Base-by-base conservation (phyloP, 2,329 filamentous ascomycete genomes). In the Hypoxylon sp. region DNA sequence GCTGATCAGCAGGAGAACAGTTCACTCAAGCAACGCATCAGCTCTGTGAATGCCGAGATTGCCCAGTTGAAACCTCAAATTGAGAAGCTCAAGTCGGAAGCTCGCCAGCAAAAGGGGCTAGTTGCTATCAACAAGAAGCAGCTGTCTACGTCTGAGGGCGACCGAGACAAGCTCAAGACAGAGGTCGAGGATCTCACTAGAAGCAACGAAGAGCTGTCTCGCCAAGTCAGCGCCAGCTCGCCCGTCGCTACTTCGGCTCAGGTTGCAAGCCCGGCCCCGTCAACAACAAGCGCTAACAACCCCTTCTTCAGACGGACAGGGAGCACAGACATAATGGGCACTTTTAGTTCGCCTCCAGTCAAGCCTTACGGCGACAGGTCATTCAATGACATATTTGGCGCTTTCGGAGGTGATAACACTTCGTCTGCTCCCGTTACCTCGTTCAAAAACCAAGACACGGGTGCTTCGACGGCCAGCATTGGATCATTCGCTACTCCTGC, bases 81-180 rank as follows among this genome's bases (percentile, higher is more conserved):
- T 48, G 95, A 99, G 73, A 98, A 97, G 79, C 83, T 96, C 68
- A 92, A 90, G 73, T 91, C 89, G 10, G 92, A 97, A 67, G 92
- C 92, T 21, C 88, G 95, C 37, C 95, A 98, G 74, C 93, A 98
- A 72, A 98, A 96, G 78, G 95, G 95, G 15, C 82, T 98, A 64
- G 94, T 96, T 24, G 93, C 95, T 38, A 99, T 99, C 78, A 97
- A 97, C 78, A 98, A 96, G 82, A 99, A 99, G 79, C 95, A 99
- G 77, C 80, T 98, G 58, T 86, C 89, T 29, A 97, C 93, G 0
- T 91, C 89, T 55, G 95, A 99, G 74, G 85, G 85, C 43, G 94
- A 98, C 73, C 86, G 91, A 26, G 94, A 98, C 59, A 94, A 91
- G 79, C 80, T 97, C 33, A 93, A 92, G 78, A 79, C 81, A 1